Evolutionary conservation across 2,329 filamentous ascomycete genomes (phyloP).

Genomic region (Tolypocladium tundrense): DNA sequence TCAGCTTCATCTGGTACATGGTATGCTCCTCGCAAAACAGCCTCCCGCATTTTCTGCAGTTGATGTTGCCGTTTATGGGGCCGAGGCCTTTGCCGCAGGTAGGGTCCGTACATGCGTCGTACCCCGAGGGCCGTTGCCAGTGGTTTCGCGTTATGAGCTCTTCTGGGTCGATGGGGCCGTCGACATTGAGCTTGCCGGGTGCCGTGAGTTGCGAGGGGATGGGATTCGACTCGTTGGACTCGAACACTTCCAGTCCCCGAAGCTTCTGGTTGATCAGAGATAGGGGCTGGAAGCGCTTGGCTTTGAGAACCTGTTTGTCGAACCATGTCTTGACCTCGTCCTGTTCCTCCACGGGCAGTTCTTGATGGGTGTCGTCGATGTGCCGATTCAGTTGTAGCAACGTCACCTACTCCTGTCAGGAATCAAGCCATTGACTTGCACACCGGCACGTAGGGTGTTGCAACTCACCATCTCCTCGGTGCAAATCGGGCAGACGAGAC

Average conservation of each 20-base stretch:
- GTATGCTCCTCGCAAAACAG: conserved; percentile 96
- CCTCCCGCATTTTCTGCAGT: conserved; percentile 86
- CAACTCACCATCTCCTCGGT: conserved; percentile 83
- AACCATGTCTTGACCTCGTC: conserved; percentile 97
- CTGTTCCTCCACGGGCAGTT: conserved; percentile 78
- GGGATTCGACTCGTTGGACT: conserved; percentile 65
- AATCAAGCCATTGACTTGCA: not conserved
- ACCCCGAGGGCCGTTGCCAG: conserved; percentile 69
- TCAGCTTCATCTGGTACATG: conserved; percentile 99
- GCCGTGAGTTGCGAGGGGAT: conserved; percentile 14
- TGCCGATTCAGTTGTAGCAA: conserved; percentile 79
- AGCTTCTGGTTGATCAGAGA: conserved; percentile 89
- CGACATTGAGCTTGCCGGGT: conserved; percentile 28
- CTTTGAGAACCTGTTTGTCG: conserved; percentile 86
- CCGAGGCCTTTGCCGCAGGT: conserved; percentile 73
- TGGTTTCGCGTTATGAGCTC: conserved; percentile 80
- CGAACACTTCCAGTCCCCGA: conserved; percentile 85
- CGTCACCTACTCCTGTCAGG: conserved; percentile 53
- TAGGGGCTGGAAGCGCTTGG: conserved; percentile 84
- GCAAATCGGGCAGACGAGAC: conserved; percentile 92
- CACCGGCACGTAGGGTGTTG: not conserved
- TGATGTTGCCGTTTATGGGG: conserved; percentile 71
- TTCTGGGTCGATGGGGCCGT: conserved; percentile 60
- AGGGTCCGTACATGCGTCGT: conserved; percentile 80
- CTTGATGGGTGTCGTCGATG: conserved; percentile 82